phyloP scores from a whole-genome alignment of 345 rosid species.

The Excoecaria cochinchinensis region DNA sequence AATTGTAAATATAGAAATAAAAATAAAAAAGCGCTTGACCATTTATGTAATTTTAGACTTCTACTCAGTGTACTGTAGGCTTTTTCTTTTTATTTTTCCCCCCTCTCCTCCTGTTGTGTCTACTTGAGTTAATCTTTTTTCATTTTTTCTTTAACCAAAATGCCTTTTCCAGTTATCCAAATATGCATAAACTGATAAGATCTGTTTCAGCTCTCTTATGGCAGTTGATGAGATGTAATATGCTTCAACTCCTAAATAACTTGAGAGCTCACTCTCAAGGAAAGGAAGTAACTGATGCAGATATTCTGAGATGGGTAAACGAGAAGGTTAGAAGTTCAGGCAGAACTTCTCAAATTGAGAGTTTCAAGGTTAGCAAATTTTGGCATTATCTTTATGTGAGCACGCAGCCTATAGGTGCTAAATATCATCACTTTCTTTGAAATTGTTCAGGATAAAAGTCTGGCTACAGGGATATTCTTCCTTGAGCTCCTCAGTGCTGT shows the following conservation, averaged over 20 bases:
- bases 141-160: too few relatives aligned
- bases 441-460: constrained; percentile 67
- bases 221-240: constrained; percentile 88
- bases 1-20: not conserved
- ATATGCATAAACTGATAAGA: constrained; percentile 4
- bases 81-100: not conserved
- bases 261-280: constrained; percentile 75
- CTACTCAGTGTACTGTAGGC: not conserved
- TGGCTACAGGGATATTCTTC: constrained; percentile 78
- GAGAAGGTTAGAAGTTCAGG: constrained; percentile 59
- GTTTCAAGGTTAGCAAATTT: constrained; percentile 63
- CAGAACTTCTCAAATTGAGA: constrained; percentile 57
- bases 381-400: not conserved
- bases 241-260: constrained; percentile 87
- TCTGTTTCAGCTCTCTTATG: constrained; percentile 77
- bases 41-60: not conserved
- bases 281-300: constrained; percentile 71
- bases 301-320: constrained; percentile 82
- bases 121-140: too few relatives aligned
- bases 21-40: not conserved
- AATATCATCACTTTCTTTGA: not conserved
- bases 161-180: not conserved
- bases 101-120: not conserved
- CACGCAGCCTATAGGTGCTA: not conserved
- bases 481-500: constrained; percentile 84